Evolutionary conservation across 805 yeast species (phyloP).

Genomic region (Torulaspora maleeae): DNA sequence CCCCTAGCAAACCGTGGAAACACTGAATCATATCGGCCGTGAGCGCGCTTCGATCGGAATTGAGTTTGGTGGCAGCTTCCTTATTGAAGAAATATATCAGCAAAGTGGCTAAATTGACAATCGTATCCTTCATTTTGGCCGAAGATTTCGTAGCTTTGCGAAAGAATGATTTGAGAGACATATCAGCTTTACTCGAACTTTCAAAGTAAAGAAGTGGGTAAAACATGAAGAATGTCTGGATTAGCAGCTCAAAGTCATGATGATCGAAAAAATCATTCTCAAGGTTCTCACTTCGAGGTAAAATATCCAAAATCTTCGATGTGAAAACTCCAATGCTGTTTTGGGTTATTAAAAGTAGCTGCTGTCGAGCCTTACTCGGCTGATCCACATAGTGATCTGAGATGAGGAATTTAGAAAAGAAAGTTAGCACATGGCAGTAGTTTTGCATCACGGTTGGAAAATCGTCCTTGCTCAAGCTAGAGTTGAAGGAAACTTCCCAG

Average conservation of each 20-base stretch:
- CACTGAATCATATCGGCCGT: constrained; percentile 42
- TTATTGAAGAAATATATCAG: constrained; percentile 14
- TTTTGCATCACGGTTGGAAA: constrained; percentile 42
- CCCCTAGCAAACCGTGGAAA: constrained; percentile 72
- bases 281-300: constrained; percentile 37
- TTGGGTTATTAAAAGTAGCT: constrained; percentile 45
- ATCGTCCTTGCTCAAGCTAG: constrained; percentile 39
- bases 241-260: constrained; percentile 22
- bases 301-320: constrained; percentile 33
- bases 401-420: constrained; percentile 39
- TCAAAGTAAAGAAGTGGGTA: constrained; percentile 52
- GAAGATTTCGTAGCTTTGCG: constrained; percentile 42
- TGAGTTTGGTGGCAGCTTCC: not conserved
- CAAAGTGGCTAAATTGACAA: constrained; percentile 33
- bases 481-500: constrained; percentile 67
- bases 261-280: constrained; percentile 8
- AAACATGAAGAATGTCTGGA: constrained; percentile 38
- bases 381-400: constrained; percentile 23
- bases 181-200: constrained; percentile 42
- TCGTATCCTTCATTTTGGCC: constrained; percentile 43
- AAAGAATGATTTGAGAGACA: constrained; percentile 40
- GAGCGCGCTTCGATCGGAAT: constrained; percentile 4
- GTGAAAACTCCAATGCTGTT: constrained; percentile 53
- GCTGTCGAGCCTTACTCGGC: constrained; percentile 37
- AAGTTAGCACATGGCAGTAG: constrained; percentile 47